A percentile compares a stretch with the other conserved stretches of the same genome.
Evolutionary conservation across 2,329 filamentous ascomycete species (phyloP).

Genomic region (Sclerotinia minor): DNA sequence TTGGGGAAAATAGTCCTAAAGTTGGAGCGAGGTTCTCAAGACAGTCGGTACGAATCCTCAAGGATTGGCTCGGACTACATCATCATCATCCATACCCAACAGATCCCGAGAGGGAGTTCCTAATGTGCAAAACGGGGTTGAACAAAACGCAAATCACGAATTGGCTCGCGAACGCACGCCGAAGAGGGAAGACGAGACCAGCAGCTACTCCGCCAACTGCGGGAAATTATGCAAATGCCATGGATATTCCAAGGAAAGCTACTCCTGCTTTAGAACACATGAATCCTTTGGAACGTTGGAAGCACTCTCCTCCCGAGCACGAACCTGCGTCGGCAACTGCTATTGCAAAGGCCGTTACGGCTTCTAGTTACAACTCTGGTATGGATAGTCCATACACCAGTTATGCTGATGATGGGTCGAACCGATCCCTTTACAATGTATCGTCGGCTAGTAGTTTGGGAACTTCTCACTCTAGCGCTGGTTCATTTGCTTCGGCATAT

Average conservation of each 20-base stretch:
- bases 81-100: constrained; percentile 83
- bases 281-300: constrained; percentile 68
- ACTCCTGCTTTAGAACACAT: constrained; percentile 56
- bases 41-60: constrained; percentile 76
- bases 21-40: constrained; percentile 75
- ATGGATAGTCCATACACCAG: constrained; percentile 56
- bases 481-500: constrained; percentile 59
- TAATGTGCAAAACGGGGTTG: constrained; percentile 77
- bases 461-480: constrained; percentile 60
- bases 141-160: constrained; percentile 84
- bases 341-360: constrained; percentile 61
- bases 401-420: constrained; percentile 61
- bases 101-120: constrained; percentile 78
- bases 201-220: constrained; percentile 68
- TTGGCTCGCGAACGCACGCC: constrained; percentile 87
- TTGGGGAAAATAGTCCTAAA: constrained; percentile 50
- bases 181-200: constrained; percentile 73
- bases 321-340: constrained; percentile 64
- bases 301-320: constrained; percentile 67
- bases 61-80: constrained; percentile 81
- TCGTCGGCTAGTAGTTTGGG: constrained; percentile 62
- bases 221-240: constrained; percentile 59
- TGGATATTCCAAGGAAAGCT: constrained; percentile 70
- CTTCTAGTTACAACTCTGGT: constrained; percentile 54
- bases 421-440: constrained; percentile 56